These are phyloP conservation scores for Fusarium dimerum DNA, from an alignment of 2,329 filamentous ascomycete species.

Conservation along the genomic window DNA sequence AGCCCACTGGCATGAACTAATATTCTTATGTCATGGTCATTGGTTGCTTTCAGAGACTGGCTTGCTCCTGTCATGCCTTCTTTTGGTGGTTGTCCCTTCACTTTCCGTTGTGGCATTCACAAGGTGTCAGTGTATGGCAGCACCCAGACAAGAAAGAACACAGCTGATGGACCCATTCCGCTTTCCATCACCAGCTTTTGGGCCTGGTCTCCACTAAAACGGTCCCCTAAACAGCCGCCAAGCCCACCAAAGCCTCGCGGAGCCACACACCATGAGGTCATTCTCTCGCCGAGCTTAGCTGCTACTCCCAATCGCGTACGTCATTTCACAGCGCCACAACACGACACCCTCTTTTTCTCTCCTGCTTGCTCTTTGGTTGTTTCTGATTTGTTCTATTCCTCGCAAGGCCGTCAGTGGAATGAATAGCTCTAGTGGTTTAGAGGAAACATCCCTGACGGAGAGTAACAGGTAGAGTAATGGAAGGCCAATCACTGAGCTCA, in stretches of 20 bases:
- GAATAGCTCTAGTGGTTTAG: too few species aligned
- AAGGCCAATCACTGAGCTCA: not conserved
- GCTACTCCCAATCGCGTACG: not conserved
- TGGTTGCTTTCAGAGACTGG: not conserved
- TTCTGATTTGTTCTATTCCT: too few species aligned
- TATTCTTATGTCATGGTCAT: not conserved
- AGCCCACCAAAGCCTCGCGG: not conserved
- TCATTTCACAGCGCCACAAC: not conserved
- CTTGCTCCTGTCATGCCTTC: not conserved
- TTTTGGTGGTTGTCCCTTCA: too few species aligned
- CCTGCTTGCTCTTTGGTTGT: too few species aligned
- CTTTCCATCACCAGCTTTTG: not conserved
- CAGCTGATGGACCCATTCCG: too few species aligned
- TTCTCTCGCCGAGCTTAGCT: not conserved
- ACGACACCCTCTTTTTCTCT: not conserved
- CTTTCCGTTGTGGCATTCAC: not conserved
- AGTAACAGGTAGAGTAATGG: too few species aligned
- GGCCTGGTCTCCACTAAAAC: not conserved
- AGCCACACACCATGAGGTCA: not conserved
- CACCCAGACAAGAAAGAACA: too few species aligned
- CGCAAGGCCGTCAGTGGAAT: too few species aligned
- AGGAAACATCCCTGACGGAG: too few species aligned
- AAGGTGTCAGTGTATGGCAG: not conserved
- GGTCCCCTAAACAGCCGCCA: not conserved
- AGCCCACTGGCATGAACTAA: not conserved